Base-by-base conservation (phyloP, 1,139 yeast genomes). In the Citeromyces hawaiiensis region DNA sequence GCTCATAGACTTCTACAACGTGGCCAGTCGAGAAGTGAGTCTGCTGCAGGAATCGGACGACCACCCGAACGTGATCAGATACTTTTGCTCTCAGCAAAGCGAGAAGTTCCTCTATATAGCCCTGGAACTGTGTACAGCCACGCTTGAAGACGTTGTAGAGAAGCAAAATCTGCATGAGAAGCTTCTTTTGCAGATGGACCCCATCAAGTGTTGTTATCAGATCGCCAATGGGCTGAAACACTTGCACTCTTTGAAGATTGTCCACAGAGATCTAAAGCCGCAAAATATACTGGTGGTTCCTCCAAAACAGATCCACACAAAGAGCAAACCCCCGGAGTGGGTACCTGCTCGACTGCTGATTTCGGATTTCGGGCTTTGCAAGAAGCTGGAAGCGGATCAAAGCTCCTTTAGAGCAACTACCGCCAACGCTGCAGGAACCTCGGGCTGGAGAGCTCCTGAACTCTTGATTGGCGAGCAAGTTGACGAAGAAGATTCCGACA, bases 361-460 rank as follows among this genome's bases (percentile, higher is more conserved):
- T 23, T 87, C 96, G 1, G 99, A 91, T 58, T 93, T 91, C 63
- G 99, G 99, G 0, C 69, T 91, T 19, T 91, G 98, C 57, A 88
- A 91, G 54, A 83, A 83, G 53, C 62, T 91, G 40, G 98, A 91
- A 46, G 76, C 78, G 14, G 97, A 87, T 49, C 96, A 91, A 57
- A 83, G 95, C 1, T 85, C 96, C 6, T 91, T 91, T 56, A 71
- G 91, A 47, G 94, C 96, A 0, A 88, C 96, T 1, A 79, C 91
- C 1, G 87, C 87, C 25, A 82, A 86, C 52, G 94, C 94, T 9
- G 95, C 96, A 0, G 99, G 99, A 2, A 91, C 98, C 0, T 75
- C 91, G 6, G 99, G 99, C 1, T 91, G 98, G 98, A 72, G 97
- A 49, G 97, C 98, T 0, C 98, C 98, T 0, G 99, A 91, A 54